These are phyloP conservation scores for Aegilops bicornis DNA, from an alignment of 176 grass and related monocot species.

Conservation along the genomic window DNA sequence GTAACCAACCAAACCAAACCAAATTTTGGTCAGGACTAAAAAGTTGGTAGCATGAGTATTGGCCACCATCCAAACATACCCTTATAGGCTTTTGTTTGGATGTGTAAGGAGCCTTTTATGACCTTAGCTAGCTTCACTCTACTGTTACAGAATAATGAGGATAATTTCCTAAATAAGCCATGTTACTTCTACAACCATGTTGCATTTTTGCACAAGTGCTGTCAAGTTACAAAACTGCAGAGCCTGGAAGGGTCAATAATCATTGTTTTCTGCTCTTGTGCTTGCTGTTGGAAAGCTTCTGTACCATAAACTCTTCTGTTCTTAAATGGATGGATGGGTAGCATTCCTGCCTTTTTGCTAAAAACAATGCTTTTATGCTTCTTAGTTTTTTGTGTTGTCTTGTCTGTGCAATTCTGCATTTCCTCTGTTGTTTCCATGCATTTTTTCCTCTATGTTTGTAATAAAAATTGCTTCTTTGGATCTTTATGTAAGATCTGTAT, in stretches of 20 bases:
- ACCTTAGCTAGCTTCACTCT: background rate
- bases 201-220: background rate
- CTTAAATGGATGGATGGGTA: background rate
- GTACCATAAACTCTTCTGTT: too few species aligned
- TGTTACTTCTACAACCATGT: conserved; percentile 8
- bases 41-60: too few species aligned
- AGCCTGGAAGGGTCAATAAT: background rate
- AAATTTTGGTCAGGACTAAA: too few species aligned
- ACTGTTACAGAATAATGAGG: background rate
- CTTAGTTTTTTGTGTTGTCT: background rate
- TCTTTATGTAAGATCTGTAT: background rate
- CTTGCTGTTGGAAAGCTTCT: too few species aligned
- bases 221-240: background rate
- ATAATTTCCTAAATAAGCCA: conserved; percentile 10
- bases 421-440: background rate
- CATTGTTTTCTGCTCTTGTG: background rate
- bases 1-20: too few species aligned
- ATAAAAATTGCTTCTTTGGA: background rate
- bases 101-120: background rate
- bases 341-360: background rate
- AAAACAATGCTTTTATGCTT: background rate
- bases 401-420: too few species aligned
- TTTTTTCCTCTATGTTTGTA: background rate
- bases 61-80: too few species aligned
- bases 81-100: background rate